Conservation (phyloP, 2,329 filamentous ascomycete species). For the Xylaria sp. region DNA sequence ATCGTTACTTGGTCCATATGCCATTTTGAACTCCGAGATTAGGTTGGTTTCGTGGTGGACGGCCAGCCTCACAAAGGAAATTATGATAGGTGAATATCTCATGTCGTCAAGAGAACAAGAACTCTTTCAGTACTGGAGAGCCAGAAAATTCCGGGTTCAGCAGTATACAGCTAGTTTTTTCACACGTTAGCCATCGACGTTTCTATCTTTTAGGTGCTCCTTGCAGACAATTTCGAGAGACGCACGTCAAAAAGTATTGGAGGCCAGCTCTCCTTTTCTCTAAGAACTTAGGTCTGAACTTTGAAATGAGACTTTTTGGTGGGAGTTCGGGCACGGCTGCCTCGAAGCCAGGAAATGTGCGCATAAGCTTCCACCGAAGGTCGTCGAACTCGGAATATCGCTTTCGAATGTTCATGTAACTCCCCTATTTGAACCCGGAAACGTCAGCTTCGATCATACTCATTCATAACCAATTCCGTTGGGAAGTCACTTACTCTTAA, state of each 20-base stretch:
- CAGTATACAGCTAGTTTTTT: constrained; percentile 79
- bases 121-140: constrained; percentile 90
- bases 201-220: not conserved
- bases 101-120: constrained; percentile 72
- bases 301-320: constrained; percentile 89
- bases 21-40: not conserved
- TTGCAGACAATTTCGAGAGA: constrained; percentile 32
- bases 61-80: not conserved
- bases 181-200: constrained; percentile 25
- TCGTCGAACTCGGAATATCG: constrained; percentile 95
- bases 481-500: constrained; percentile 70
- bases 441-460: constrained; percentile 13
- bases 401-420: constrained; percentile 70
- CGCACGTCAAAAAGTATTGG: constrained; percentile 93
- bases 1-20: constrained; percentile 15
- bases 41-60: not conserved
- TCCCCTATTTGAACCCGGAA: constrained; percentile 57
- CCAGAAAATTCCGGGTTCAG: constrained; percentile 94
- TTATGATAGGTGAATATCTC: not conserved
- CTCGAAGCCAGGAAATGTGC: constrained; percentile 84
- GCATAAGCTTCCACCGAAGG: constrained; percentile 76
- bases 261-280: constrained; percentile 84
- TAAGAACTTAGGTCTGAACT: constrained; percentile 84
- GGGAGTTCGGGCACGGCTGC: constrained; percentile 90
- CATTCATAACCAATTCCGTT: not conserved